phyloP scores from a whole-genome alignment of 345 rosid species.

The Corchorus olitorius region DNA sequence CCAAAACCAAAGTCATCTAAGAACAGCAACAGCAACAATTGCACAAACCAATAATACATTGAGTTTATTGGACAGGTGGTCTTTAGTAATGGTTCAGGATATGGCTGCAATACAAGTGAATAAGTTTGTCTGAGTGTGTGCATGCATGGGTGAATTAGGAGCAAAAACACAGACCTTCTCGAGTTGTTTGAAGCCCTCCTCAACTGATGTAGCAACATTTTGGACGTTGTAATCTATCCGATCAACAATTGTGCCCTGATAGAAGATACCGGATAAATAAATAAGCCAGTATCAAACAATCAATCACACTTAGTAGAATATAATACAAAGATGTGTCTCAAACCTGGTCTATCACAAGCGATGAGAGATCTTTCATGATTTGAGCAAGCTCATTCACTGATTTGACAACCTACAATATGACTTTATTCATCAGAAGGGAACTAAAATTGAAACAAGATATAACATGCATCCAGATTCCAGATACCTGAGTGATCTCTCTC shows the following conservation, averaged over 20 bases:
- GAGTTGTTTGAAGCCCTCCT: slow-evolving; percentile 80
- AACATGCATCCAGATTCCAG: slow-evolving; percentile 15
- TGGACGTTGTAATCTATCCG: slow-evolving; percentile 87
- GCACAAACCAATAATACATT: not conserved
- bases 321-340: slow-evolving; percentile 13
- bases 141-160: not conserved
- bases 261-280: slow-evolving; percentile 7
- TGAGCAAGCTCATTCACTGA: slow-evolving; percentile 93
- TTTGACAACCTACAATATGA: slow-evolving; percentile 62
- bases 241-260: slow-evolving; percentile 88
- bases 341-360: slow-evolving; percentile 95
- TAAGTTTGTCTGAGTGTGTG: not conserved
- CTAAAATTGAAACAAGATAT: not conserved
- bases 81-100: not conserved
- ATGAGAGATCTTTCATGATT: slow-evolving; percentile 89
- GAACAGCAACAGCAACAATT: not conserved
- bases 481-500: slow-evolving; percentile 48
- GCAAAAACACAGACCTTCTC: slow-evolving; percentile 56
- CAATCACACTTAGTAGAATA: not conserved
- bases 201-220: slow-evolving; percentile 71
- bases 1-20: not conserved
- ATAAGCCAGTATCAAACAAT: not conserved
- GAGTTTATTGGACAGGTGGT: not conserved
- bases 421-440: slow-evolving; percentile 14
- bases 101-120: not conserved